Conservation (phyloP, 192 early-diverging fungal species). For the Dissophora globulifera region DNA sequence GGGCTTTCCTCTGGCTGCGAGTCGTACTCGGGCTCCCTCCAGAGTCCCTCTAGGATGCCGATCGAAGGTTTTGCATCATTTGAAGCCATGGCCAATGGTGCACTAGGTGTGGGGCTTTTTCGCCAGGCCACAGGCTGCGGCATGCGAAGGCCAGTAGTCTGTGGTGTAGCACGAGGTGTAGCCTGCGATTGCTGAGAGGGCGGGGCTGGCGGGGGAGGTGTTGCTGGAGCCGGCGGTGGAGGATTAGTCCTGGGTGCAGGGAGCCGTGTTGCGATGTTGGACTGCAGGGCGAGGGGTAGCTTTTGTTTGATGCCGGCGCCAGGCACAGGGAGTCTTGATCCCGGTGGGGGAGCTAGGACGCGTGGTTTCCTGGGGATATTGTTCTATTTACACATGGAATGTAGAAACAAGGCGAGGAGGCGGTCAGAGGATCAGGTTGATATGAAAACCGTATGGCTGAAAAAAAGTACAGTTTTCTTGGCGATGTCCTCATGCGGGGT, state of each 20-base stretch:
- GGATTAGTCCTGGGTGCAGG: slow-evolving; percentile 6
- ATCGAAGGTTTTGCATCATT: slow-evolving; percentile 4
- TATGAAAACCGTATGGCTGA: too few relatives aligned
- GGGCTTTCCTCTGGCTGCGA: slow-evolving; percentile 34
- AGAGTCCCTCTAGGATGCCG: slow-evolving; percentile 43
- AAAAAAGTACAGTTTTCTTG: not conserved
- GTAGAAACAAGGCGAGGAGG: not conserved
- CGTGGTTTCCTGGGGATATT: slow-evolving; percentile 49
- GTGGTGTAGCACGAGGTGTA: not conserved
- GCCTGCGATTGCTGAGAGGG: too few relatives aligned
- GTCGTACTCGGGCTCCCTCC: slow-evolving; percentile 21
- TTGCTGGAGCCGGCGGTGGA: not conserved
- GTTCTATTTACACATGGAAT: too few relatives aligned
- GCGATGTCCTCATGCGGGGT: too few relatives aligned
- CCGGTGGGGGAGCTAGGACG: slow-evolving; percentile 36
- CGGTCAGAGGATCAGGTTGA: not conserved
- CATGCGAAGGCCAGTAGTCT: slow-evolving; percentile 15
- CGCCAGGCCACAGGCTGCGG: slow-evolving; percentile 25
- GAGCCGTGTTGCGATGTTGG: slow-evolving; percentile 17
- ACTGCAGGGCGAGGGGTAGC: slow-evolving; percentile 24
- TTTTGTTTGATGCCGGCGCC: slow-evolving; percentile 15
- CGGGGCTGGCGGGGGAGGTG: slow-evolving; percentile 1
- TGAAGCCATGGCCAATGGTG: not conserved
- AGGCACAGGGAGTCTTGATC: slow-evolving; percentile 37
- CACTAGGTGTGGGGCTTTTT: not conserved